Conservation (phyloP, 1,284 basidiomycete species). For the Cutaneotrichosporon curvatum region DNA sequence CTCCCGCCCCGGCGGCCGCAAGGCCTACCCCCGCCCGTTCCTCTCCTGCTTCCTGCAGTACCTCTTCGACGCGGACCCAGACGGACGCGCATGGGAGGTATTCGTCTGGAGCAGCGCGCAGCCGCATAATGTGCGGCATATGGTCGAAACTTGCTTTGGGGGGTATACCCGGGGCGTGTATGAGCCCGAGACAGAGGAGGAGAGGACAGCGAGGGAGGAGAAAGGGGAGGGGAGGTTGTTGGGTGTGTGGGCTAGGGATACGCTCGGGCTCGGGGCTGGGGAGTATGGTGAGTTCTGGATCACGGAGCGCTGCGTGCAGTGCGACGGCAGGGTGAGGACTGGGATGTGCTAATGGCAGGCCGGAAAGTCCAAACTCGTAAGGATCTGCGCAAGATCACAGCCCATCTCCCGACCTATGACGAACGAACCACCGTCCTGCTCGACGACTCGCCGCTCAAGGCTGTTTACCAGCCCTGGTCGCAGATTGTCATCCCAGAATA, state of each 20-base stretch:
- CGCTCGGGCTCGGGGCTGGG: slow-evolving; percentile 34
- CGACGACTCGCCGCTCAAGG: slow-evolving; percentile 45
- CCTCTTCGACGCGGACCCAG: slow-evolving; percentile 30
- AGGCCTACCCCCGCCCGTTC: slow-evolving; percentile 37
- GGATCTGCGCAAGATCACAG: slow-evolving; percentile 37
- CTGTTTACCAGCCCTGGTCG: slow-evolving; percentile 42
- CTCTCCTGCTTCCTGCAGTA: slow-evolving; percentile 40
- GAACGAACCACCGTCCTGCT: slow-evolving; percentile 33
- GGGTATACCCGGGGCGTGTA: slow-evolving; percentile 27
- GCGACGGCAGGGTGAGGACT: no score
- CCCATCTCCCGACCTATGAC: slow-evolving; percentile 23
- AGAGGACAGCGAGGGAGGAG: slow-evolving; percentile 4
- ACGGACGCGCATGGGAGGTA: slow-evolving; percentile 32
- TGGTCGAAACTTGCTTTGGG: slow-evolving; percentile 40
- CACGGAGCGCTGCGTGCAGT: not conserved
- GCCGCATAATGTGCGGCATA: slow-evolving; percentile 40
- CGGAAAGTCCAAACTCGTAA: slow-evolving; percentile 42
- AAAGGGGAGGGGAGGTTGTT: slow-evolving; percentile 32
- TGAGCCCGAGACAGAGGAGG: slow-evolving; percentile 18
- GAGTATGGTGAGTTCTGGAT: slow-evolving; percentile 2
- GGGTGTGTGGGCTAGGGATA: slow-evolving; percentile 43
- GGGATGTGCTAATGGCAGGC: slow-evolving; percentile 9
- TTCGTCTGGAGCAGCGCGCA: slow-evolving; percentile 45
- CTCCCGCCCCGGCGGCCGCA: slow-evolving; percentile 5
- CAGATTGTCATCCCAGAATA: slow-evolving; percentile 43